Conservation (phyloP, 83 land plant genomes). For the Diphasiastrum complanatum region DNA sequence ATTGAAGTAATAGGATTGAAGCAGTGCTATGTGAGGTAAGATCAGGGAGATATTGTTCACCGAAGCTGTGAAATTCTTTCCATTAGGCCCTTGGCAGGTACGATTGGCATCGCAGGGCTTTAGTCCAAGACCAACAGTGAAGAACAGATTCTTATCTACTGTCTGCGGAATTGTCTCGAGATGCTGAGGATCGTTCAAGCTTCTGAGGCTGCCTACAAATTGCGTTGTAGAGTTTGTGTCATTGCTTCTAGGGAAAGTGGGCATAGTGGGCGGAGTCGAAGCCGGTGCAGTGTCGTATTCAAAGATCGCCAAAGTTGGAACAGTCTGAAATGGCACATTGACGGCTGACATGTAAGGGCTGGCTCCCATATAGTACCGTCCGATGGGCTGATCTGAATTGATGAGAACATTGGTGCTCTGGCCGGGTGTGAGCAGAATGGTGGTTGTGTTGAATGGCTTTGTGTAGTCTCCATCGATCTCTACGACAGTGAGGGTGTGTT, state of each 20-base stretch:
- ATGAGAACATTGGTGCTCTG: too few species aligned
- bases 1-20: conserved; percentile 3
- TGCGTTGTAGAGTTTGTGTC: neutral
- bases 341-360: conserved; percentile 10
- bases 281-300: conserved; percentile 3
- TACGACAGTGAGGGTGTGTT: too few species aligned
- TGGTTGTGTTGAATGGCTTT: neutral
- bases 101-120: conserved; percentile 5
- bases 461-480: too few species aligned
- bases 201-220: neutral
- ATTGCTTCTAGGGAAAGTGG: neutral
- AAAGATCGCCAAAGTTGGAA: neutral
- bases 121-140: neutral
- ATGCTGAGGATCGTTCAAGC: neutral
- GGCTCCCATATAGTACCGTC: too few species aligned
- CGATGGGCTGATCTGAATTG: neutral
- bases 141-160: neutral
- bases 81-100: conserved; percentile 6
- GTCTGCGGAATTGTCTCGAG: conserved; percentile 3
- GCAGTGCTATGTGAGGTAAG: neutral
- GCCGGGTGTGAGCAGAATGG: conserved; percentile 1
- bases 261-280: too few species aligned
- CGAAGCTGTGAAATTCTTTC: conserved; percentile 4
- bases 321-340: neutral
- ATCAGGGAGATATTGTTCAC: conserved; percentile 1